phyloP scores from a whole-genome alignment of 2,329 filamentous ascomycete genomes.

The Ceratocystis eucalypticola region DNA sequence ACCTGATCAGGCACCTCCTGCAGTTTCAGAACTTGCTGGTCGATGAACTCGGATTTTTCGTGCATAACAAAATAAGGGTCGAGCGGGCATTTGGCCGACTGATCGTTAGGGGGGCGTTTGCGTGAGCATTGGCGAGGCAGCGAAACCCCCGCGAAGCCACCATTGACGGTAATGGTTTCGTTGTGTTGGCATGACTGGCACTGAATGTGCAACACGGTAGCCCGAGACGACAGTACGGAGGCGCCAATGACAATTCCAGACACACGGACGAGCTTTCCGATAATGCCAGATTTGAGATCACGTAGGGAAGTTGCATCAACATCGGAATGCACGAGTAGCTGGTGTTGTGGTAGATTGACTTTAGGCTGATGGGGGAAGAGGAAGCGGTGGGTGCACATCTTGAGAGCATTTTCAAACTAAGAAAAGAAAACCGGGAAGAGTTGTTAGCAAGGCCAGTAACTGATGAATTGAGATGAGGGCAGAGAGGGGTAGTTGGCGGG shows the following conservation, averaged over 20 bases:
- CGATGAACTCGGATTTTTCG: conserved; percentile 86
- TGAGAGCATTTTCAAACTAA: conserved; percentile 82
- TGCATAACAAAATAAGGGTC: conserved; percentile 95
- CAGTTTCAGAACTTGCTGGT: conserved; percentile 95
- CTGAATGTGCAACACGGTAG: conserved; percentile 71
- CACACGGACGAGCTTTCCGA: conserved; percentile 88
- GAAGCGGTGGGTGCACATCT: conserved; percentile 83
- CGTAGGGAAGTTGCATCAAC: conserved; percentile 86
- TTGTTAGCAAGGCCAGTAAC: not conserved
- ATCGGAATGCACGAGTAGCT: conserved; percentile 85
- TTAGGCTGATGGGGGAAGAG: conserved; percentile 64
- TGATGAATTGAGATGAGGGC: not conserved
- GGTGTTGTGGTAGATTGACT: conserved; percentile 70
- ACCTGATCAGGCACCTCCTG: conserved; percentile 97
- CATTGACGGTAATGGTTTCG: conserved; percentile 57
- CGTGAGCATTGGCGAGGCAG: conserved; percentile 68
- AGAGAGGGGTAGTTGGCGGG: not conserved
- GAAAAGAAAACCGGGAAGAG: not conserved
- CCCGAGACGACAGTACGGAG: conserved; percentile 92
- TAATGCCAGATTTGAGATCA: conserved; percentile 81
- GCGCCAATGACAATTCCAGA: conserved; percentile 96
- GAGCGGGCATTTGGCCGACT: conserved; percentile 64
- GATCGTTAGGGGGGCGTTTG: conserved; percentile 49
- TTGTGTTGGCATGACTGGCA: conserved; percentile 74
- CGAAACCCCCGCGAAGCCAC: conserved; percentile 77